Conservation (phyloP, 768 basidiomycete species). For the Macrolepiota dolichaula region DNA sequence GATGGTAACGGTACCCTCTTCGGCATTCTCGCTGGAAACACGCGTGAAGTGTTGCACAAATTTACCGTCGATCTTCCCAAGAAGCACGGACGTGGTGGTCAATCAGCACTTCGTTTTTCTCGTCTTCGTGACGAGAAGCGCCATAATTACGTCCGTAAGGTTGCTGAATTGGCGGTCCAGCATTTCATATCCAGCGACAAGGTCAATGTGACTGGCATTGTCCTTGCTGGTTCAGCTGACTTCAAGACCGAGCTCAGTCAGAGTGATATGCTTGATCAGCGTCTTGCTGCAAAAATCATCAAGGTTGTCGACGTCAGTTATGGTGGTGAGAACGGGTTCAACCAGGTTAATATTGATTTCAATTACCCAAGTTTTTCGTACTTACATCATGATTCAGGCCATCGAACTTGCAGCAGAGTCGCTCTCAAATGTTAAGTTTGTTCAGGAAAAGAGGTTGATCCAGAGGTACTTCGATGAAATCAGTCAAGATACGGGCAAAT, state of each 20-base stretch:
- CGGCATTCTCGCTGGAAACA: conserved; percentile 93
- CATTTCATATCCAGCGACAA: conserved; percentile 98
- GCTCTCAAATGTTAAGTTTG: conserved; percentile 97
- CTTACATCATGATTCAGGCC: conserved; percentile 47
- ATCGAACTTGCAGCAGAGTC: conserved; percentile 97
- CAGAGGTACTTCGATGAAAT: conserved; percentile 99
- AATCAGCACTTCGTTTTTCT: conserved; percentile 99
- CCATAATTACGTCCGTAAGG: conserved; percentile 99
- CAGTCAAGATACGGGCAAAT: conserved; percentile 92
- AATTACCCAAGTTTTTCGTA: neutral
- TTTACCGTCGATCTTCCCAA: conserved; percentile 99
- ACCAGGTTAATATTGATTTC: conserved; percentile 62
- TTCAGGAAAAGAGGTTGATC: conserved; percentile 97
- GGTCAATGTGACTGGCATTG: conserved; percentile 95
- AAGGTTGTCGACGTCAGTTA: conserved; percentile 99
- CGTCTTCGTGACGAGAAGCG: conserved; percentile 98
- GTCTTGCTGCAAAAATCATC: conserved; percentile 88
- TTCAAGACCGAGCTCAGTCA: conserved; percentile 98
- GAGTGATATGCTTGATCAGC: conserved; percentile 93
- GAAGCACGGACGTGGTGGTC: conserved; percentile 99
- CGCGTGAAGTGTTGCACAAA: conserved; percentile 96
- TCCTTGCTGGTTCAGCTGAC: conserved; percentile 95
- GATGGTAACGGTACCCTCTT: conserved; percentile 98
- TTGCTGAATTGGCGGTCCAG: conserved; percentile 94
- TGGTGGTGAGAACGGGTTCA: conserved; percentile 98